A percentile compares a stretch with the other conserved stretches of the same genome.
Evolutionary conservation across 306 rosid species (phyloP).

Genomic region (Albizia julibrissin): DNA sequence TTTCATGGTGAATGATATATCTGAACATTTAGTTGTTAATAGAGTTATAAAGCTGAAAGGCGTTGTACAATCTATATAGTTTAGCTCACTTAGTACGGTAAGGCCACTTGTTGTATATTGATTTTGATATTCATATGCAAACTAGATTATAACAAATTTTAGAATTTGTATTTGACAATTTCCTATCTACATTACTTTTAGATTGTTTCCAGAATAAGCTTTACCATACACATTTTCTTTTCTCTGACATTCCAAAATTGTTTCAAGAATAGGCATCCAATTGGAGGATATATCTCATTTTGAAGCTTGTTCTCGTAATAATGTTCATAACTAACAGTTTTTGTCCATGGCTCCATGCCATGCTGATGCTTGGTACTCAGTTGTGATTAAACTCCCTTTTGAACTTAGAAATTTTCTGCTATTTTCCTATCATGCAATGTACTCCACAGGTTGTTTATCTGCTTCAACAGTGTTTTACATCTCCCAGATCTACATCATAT

Average conservation of each 20-base stretch:
- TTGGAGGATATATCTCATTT: background rate
- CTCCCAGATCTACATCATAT: background rate
- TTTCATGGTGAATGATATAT: background rate
- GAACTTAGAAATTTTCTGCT: background rate
- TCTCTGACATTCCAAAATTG: background rate
- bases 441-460: conserved; percentile 23
- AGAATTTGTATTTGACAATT: background rate
- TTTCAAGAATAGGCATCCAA: background rate
- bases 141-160: background rate
- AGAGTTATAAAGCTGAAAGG: too few species aligned
- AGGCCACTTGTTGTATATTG: background rate
- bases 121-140: background rate
- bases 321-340: background rate
- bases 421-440: background rate
- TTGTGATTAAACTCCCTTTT: conserved; percentile 20
- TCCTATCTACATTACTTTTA: background rate
- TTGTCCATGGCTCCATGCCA: conserved; percentile 7
- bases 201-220: background rate
- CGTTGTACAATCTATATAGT: background rate
- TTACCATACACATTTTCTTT: background rate
- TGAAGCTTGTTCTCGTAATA: background rate
- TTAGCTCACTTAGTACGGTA: background rate
- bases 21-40: background rate
- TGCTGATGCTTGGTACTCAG: conserved; percentile 10
- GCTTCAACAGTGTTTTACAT: conserved; percentile 14